Conservation (phyloP, 768 basidiomycete species). For the Zangia roseola region DNA sequence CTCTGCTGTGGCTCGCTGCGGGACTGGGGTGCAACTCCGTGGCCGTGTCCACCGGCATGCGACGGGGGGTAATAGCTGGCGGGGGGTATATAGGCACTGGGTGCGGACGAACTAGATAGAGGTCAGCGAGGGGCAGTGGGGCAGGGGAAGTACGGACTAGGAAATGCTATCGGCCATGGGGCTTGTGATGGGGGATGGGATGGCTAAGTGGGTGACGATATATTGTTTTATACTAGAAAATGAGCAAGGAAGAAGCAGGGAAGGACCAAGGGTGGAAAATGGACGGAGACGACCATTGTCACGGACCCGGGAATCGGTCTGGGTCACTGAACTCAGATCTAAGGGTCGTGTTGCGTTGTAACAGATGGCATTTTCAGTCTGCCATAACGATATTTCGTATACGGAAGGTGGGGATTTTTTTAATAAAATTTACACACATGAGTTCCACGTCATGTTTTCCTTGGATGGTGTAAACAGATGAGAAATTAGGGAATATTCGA, state of each 20-base stretch:
- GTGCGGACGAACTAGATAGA: constrained; percentile 34
- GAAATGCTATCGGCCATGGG: constrained; percentile 53
- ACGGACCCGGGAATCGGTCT: constrained; percentile 41
- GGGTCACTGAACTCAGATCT: constrained; percentile 70
- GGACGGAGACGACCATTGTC: constrained; percentile 40
- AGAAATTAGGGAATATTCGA: constrained; percentile 15
- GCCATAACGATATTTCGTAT: constrained; percentile 41
- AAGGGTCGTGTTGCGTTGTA: constrained; percentile 63
- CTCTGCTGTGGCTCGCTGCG: constrained; percentile 52
- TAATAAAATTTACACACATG: constrained; percentile 37
- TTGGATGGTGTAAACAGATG: constrained; percentile 21
- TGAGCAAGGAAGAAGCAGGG: constrained; percentile 29
- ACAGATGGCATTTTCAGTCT: constrained; percentile 40
- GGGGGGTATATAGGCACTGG: constrained; percentile 42
- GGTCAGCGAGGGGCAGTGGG: constrained; percentile 15
- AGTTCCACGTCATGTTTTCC: constrained; percentile 28
- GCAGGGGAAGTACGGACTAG: constrained; percentile 44
- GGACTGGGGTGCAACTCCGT: constrained; percentile 47
- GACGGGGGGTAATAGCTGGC: constrained; percentile 39
- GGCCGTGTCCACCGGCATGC: constrained; percentile 37
- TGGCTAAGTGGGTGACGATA: constrained; percentile 37
- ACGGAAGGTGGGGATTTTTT: constrained; percentile 43
- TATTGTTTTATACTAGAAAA: constrained; percentile 51
- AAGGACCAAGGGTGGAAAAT: constrained; percentile 39
- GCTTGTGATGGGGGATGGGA: constrained; percentile 38